Evolutionary conservation across 345 rosid species (phyloP).

Genomic region (Geranium brycei): DNA sequence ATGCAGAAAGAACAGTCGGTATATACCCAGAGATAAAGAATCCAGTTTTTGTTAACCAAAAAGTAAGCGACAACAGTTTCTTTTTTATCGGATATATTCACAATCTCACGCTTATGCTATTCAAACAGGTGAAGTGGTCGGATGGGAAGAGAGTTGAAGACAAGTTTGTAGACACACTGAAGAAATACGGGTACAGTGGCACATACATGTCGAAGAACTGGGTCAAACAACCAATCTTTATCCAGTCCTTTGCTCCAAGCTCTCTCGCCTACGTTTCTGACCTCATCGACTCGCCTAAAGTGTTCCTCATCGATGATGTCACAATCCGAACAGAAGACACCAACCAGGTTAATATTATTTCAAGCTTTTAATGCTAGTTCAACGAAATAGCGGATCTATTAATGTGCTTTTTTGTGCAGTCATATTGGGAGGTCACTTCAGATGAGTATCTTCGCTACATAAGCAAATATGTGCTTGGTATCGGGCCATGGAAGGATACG

Average conservation of each 20-base stretch:
- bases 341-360: slow-evolving; percentile 20
- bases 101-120: background rate
- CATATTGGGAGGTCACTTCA: slow-evolving; percentile 32
- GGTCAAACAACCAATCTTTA: slow-evolving; percentile 29
- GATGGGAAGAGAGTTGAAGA: slow-evolving; percentile 29
- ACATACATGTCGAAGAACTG: slow-evolving; percentile 30
- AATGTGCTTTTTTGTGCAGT: slow-evolving; percentile 12
- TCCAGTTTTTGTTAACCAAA: slow-evolving; percentile 28
- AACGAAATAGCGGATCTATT: background rate
- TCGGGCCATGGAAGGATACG: slow-evolving; percentile 40
- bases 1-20: slow-evolving; percentile 29
- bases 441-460: slow-evolving; percentile 23
- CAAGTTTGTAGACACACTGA: slow-evolving; percentile 21
- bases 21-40: slow-evolving; percentile 40
- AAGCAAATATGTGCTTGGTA: slow-evolving; percentile 30
- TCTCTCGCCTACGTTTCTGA: slow-evolving; percentile 26
- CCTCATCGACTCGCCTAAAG: slow-evolving; percentile 22
- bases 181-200: slow-evolving; percentile 30
- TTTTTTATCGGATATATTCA: background rate
- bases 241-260: slow-evolving; percentile 37
- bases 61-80: slow-evolving; percentile 8
- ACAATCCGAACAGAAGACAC: slow-evolving; percentile 29
- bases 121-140: slow-evolving; percentile 31
- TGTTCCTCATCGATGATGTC: slow-evolving; percentile 26
- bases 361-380: slow-evolving; percentile 1